phyloP scores from a whole-genome alignment of 1,284 basidiomycete genomes.

The Ceratobasidium sp. region DNA sequence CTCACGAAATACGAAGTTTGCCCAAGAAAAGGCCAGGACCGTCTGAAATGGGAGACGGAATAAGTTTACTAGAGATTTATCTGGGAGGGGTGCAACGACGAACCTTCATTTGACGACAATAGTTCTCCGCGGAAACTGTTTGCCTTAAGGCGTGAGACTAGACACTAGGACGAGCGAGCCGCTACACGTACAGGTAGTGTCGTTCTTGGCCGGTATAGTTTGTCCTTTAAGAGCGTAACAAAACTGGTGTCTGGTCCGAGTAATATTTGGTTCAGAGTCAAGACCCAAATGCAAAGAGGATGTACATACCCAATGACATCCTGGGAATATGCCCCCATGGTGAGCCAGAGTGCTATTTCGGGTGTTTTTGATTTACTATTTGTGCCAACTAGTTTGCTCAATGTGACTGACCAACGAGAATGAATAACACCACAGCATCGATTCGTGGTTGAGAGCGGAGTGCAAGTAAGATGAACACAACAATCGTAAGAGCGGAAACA shows the following conservation, averaged over 20 bases:
- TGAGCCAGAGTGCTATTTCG: constrained; percentile 27
- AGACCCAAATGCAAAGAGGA: constrained; percentile 65
- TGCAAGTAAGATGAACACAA: constrained; percentile 30
- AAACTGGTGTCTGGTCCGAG: constrained; percentile 19
- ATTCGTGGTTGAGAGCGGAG: constrained; percentile 32
- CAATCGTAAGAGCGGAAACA: constrained; percentile 32
- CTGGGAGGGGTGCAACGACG: not conserved
- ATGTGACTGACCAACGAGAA: constrained; percentile 20
- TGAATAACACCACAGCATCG: constrained; percentile 24
- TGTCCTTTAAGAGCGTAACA: constrained; percentile 52
- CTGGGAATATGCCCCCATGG: constrained; percentile 53
- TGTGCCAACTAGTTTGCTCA: not conserved
- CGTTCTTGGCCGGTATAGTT: constrained; percentile 66
- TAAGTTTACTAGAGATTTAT: not conserved
- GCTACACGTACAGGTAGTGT: constrained; percentile 63
- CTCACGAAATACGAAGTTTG: constrained; percentile 64
- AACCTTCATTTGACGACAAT: constrained; percentile 81
- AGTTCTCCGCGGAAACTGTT: constrained; percentile 68
- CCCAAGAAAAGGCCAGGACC: constrained; percentile 75
- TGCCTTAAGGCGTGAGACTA: not conserved
- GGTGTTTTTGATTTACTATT: not conserved
- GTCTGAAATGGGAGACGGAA: constrained; percentile 6
- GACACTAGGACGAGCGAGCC: constrained; percentile 20
- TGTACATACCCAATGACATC: constrained; percentile 77
- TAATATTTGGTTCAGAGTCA: not conserved